Evolutionary conservation across 2,329 filamentous ascomycete genomes (phyloP).

Genomic region (Simplicillium sp.): DNA sequence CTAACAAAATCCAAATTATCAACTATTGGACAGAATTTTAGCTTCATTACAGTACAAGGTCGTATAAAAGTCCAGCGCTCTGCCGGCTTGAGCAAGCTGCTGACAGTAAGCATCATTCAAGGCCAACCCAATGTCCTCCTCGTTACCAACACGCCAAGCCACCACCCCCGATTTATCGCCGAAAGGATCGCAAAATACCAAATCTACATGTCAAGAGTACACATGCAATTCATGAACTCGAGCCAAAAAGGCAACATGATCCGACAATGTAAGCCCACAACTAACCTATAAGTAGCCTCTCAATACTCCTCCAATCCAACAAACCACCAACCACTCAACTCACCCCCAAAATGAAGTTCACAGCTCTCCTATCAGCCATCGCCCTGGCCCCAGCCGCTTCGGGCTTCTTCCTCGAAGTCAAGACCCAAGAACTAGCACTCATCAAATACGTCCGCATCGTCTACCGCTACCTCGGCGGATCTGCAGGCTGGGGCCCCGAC

Average conservation of each 20-base stretch:
- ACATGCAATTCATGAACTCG: background rate
- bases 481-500: conserved; percentile 2
- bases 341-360: conserved; percentile 2
- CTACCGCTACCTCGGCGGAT: conserved; percentile 5
- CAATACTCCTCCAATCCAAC: background rate
- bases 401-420: conserved; percentile 5
- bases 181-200: background rate
- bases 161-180: background rate
- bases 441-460: conserved; percentile 3
- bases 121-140: no score
- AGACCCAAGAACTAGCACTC: conserved; percentile 1
- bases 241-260: background rate
- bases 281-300: background rate
- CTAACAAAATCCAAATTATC: no score
- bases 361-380: background rate
- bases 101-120: no score
- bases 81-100: no score
- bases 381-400: conserved; percentile 2
- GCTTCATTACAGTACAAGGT: no score
- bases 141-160: background rate
- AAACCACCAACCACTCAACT: background rate
- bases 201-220: no score
- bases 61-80: no score
- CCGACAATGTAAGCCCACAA: background rate
- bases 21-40: no score